phyloP scores from a whole-genome alignment of 805 yeast species.

The Metschnikowia lunata region DNA sequence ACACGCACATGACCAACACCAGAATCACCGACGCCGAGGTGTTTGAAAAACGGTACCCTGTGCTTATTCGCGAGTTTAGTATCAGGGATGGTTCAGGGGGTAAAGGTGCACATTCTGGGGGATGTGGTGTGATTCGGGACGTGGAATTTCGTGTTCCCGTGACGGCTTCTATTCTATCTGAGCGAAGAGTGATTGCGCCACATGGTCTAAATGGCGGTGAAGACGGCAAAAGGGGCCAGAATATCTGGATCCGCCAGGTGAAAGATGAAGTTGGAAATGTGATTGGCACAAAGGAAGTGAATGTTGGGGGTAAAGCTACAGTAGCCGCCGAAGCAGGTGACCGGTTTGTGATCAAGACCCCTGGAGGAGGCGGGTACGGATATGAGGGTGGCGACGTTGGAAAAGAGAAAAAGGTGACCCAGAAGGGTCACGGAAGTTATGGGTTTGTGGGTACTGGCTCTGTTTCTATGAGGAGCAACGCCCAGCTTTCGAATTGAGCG shows the following conservation, averaged over 20 bases:
- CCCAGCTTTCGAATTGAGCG: constrained; percentile 33
- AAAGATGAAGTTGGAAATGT: constrained; percentile 18
- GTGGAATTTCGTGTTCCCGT: constrained; percentile 18
- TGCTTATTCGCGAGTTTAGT: constrained; percentile 16
- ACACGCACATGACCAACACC: constrained; percentile 19
- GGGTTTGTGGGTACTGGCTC: constrained; percentile 32
- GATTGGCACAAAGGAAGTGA: constrained; percentile 15
- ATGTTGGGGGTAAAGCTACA: constrained; percentile 18
- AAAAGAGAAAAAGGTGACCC: background rate
- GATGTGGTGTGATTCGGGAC: constrained; percentile 18
- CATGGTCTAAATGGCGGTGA: constrained; percentile 83
- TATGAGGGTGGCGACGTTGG: background rate
- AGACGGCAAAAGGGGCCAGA: constrained; percentile 65
- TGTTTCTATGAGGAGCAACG: constrained; percentile 28
- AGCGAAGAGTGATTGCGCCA: constrained; percentile 80
- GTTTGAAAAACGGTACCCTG: constrained; percentile 20
- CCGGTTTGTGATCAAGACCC: constrained; percentile 36
- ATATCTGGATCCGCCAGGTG: constrained; percentile 30
- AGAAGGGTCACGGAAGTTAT: constrained; percentile 13
- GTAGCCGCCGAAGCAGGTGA: constrained; percentile 35
- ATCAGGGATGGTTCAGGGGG: constrained; percentile 17
- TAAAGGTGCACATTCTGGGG: constrained; percentile 14
- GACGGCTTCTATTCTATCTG: constrained; percentile 55
- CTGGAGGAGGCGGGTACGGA: constrained; percentile 47
- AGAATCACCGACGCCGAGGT: constrained; percentile 20